Evolutionary conservation across 2,329 filamentous ascomycete genomes (phyloP).

Genomic region (Paraphoma sp.): DNA sequence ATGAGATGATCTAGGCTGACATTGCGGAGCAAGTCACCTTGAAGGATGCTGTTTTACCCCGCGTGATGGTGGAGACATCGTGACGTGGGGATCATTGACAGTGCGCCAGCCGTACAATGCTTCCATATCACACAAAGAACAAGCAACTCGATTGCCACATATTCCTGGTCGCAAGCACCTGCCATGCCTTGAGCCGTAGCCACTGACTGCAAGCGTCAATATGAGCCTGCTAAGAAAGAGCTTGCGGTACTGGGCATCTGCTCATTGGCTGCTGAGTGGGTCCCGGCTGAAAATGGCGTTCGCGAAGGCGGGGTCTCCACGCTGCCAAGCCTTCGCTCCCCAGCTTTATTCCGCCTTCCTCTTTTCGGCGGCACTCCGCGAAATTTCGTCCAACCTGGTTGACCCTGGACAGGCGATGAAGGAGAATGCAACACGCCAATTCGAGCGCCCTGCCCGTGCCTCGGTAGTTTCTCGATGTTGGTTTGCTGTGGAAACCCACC

Average conservation of each 20-base stretch:
- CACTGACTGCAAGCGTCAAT: slow-evolving; percentile 13
- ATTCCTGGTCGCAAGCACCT: slow-evolving; percentile 4
- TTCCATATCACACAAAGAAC: slow-evolving; percentile 10
- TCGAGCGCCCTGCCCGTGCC: slow-evolving; percentile 18
- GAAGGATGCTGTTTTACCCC: slow-evolving; percentile 2
- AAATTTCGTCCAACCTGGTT: slow-evolving; percentile 1
- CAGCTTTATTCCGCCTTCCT: slow-evolving; percentile 21
- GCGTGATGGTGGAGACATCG: slow-evolving; percentile 5
- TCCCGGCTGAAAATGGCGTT: slow-evolving; percentile 14
- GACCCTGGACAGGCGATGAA: slow-evolving; percentile 6
- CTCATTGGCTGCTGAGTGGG: slow-evolving; percentile 24
- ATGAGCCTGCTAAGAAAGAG: neutral
- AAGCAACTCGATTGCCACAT: slow-evolving; percentile 6
- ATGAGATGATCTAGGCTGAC: slow-evolving; percentile 1
- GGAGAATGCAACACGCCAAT: slow-evolving; percentile 12
- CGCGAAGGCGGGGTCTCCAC: slow-evolving; percentile 37
- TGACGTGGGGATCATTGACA: slow-evolving; percentile 11
- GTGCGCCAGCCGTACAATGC: slow-evolving; percentile 5
- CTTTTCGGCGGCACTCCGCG: slow-evolving; percentile 14
- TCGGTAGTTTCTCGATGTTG: slow-evolving; percentile 32
- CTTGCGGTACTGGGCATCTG: slow-evolving; percentile 6
- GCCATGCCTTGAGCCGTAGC: slow-evolving; percentile 10
- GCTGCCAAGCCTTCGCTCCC: slow-evolving; percentile 28
- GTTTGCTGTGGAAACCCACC: slow-evolving; percentile 4
- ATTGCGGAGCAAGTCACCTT: slow-evolving; percentile 1